phyloP scores from a whole-genome alignment of 768 basidiomycete genomes.

The Russula dissimulans region DNA sequence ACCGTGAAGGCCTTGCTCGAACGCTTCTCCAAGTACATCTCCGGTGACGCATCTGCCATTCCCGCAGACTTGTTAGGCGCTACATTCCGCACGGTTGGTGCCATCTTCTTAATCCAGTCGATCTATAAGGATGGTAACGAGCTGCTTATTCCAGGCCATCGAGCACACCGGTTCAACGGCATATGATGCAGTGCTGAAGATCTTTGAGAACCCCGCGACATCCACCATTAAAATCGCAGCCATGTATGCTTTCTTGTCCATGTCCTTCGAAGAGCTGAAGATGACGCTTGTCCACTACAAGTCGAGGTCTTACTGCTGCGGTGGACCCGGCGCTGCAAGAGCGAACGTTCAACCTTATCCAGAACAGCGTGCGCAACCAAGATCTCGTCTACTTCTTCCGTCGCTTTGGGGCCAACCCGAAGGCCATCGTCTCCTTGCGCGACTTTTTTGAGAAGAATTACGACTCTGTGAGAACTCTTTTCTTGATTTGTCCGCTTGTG shows the following conservation, averaged over 20 bases:
- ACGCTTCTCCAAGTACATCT: slow-evolving; percentile 63
- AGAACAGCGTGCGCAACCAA: slow-evolving; percentile 44
- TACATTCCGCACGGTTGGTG: slow-evolving; percentile 41
- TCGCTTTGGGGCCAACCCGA: slow-evolving; percentile 47
- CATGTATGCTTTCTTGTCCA: slow-evolving; percentile 37
- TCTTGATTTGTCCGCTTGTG: not conserved
- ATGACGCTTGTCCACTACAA: slow-evolving; percentile 22
- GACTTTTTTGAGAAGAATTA: slow-evolving; percentile 66
- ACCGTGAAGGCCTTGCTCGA: slow-evolving; percentile 62
- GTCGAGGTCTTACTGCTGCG: slow-evolving; percentile 56
- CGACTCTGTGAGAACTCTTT: slow-evolving; percentile 37
- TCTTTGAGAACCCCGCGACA: slow-evolving; percentile 65
- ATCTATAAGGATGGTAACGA: not conserved
- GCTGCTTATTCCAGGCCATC: slow-evolving; percentile 42
- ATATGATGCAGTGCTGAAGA: slow-evolving; percentile 59
- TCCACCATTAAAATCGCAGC: slow-evolving; percentile 65
- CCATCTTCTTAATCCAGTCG: slow-evolving; percentile 15
- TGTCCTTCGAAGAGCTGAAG: not conserved
- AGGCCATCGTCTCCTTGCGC: slow-evolving; percentile 43
- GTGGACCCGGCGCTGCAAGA: slow-evolving; percentile 47
- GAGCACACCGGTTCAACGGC: slow-evolving; percentile 64
- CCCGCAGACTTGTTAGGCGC: slow-evolving; percentile 66
- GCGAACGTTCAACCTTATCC: slow-evolving; percentile 54
- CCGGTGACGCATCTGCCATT: slow-evolving; percentile 67
- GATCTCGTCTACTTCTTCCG: slow-evolving; percentile 58